Evolutionary conservation across 768 basidiomycete species (phyloP).

Genomic region (Coprinopsis sp.): DNA sequence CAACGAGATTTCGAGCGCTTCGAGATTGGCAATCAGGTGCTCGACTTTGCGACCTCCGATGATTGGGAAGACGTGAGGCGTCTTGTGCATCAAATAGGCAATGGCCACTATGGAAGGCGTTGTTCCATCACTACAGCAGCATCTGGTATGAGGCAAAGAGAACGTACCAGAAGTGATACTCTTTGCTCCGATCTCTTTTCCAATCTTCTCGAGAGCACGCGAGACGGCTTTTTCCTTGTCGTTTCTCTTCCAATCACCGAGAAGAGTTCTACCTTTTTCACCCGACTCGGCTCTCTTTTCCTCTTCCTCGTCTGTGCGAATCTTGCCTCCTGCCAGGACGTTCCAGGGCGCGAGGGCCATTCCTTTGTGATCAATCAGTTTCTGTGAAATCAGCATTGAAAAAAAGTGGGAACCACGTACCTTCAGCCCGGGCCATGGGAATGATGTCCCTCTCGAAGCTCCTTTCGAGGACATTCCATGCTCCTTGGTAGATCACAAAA

Average conservation of each 20-base stretch:
- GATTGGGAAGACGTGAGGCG: slow-evolving; percentile 48
- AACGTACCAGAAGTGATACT: slow-evolving; percentile 43
- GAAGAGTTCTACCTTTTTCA: slow-evolving; percentile 35
- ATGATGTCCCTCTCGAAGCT: slow-evolving; percentile 13
- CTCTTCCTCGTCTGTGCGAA: slow-evolving; percentile 48
- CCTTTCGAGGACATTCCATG: slow-evolving; percentile 10
- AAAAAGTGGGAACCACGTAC: too few species aligned
- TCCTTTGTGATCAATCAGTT: too few species aligned
- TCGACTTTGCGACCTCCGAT: slow-evolving; percentile 50
- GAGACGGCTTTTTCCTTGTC: slow-evolving; percentile 40
- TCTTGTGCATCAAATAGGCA: slow-evolving; percentile 52
- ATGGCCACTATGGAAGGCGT: too few species aligned
- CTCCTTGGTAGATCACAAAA: slow-evolving; percentile 12
- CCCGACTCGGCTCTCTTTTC: slow-evolving; percentile 21
- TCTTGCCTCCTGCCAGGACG: slow-evolving; percentile 36
- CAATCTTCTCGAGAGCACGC: slow-evolving; percentile 45
- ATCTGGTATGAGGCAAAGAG: too few species aligned
- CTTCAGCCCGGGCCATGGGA: slow-evolving; percentile 39
- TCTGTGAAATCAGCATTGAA: too few species aligned
- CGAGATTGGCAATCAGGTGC: slow-evolving; percentile 45
- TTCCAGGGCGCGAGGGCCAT: slow-evolving; percentile 32
- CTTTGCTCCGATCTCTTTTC: slow-evolving; percentile 43
- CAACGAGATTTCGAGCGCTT: slow-evolving; percentile 45
- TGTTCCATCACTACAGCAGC: too few species aligned
- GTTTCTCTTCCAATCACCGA: slow-evolving; percentile 40